A percentile compares a stretch with the other conserved stretches of the same genome.
Evolutionary conservation across 257 asterid genomes (phyloP).

Genomic region (Petunia axillaris): DNA sequence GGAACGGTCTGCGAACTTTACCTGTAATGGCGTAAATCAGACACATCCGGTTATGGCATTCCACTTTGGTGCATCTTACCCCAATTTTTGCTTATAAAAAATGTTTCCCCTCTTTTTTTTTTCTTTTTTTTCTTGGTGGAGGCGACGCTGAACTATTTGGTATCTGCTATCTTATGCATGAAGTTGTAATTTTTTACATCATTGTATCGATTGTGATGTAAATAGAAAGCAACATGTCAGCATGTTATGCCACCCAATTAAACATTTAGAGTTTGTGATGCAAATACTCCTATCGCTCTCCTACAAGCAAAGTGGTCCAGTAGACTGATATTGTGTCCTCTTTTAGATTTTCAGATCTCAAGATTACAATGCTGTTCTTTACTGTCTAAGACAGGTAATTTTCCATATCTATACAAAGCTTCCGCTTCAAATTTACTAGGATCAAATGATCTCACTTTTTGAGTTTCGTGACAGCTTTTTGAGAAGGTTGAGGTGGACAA

Average conservation of each 20-base stretch:
- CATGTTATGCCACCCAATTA: background rate
- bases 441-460: constrained; percentile 23
- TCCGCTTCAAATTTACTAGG: background rate
- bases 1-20: no score
- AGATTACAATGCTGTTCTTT: constrained; percentile 84
- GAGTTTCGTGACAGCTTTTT: constrained; percentile 61
- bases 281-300: background rate
- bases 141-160: background rate
- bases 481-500: constrained; percentile 97
- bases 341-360: constrained; percentile 90
- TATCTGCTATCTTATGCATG: background rate
- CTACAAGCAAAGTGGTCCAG: background rate
- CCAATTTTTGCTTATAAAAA: no score
- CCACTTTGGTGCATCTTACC: no score
- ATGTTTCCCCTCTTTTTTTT: no score
- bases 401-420: background rate
- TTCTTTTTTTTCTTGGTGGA: background rate
- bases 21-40: no score
- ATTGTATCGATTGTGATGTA: background rate
- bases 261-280: background rate
- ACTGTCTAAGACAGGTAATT: constrained; percentile 87
- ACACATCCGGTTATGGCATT: no score
- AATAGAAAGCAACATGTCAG: background rate
- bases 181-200: background rate
- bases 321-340: constrained; percentile 7